A percentile compares a stretch with the other conserved stretches of the same genome.
Conservation (phyloP, 108 stramenopile genomes). For the Epithemia pelagica region DNA sequence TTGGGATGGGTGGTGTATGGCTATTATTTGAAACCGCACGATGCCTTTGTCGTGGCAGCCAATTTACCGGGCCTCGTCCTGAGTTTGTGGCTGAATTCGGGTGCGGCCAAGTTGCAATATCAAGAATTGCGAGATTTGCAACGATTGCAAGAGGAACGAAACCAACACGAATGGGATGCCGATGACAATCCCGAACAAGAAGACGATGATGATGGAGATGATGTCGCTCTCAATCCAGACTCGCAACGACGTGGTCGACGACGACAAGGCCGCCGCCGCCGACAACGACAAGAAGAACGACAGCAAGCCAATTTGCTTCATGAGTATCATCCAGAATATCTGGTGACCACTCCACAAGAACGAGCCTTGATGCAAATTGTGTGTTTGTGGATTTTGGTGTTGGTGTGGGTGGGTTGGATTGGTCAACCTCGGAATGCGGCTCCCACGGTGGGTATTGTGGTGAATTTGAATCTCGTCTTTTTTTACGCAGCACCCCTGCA, state of each 20-base stretch:
- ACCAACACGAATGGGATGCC: background rate
- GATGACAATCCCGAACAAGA: background rate
- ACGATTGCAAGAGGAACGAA: background rate
- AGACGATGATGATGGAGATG: background rate
- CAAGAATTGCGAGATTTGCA: slow-evolving; percentile 14
- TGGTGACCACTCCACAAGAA: slow-evolving; percentile 38
- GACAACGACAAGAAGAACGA: background rate
- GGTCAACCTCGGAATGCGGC: slow-evolving; percentile 7
- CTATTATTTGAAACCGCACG: slow-evolving; percentile 30
- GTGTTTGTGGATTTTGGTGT: slow-evolving; percentile 22
- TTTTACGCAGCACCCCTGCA: slow-evolving; percentile 80
- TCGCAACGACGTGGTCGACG: background rate
- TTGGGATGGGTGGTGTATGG: slow-evolving; percentile 59
- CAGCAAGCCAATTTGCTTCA: slow-evolving; percentile 1
- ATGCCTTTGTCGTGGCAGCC: slow-evolving; percentile 63
- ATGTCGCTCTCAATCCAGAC: background rate
- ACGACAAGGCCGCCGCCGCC: background rate
- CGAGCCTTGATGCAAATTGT: slow-evolving; percentile 26
- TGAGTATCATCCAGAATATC: slow-evolving; percentile 4
- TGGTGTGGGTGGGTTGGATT: slow-evolving; percentile 38
- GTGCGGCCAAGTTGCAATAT: slow-evolving; percentile 79
- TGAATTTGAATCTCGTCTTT: slow-evolving; percentile 75
- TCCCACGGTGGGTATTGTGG: slow-evolving; percentile 51
- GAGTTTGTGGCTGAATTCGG: slow-evolving; percentile 71
- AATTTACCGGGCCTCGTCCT: slow-evolving; percentile 71